phyloP scores from a whole-genome alignment of 2,329 filamentous ascomycete species.

The Torrubiella hemipterigena region DNA sequence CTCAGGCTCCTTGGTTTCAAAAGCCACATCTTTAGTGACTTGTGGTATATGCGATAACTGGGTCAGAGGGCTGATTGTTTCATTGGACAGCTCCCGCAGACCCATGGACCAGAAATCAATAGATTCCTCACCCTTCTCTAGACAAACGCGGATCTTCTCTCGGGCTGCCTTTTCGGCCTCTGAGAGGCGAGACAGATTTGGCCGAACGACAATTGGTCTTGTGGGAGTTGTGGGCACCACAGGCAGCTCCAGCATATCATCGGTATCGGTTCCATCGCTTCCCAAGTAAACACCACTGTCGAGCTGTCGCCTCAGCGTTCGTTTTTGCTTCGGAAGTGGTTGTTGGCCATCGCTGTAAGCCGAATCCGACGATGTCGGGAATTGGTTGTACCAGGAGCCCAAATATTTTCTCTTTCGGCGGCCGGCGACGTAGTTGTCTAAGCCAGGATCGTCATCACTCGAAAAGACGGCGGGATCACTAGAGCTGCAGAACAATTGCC shows the following conservation, averaged over 20 bases:
- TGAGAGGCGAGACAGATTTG: too few relatives aligned
- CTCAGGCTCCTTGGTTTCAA: conserved; percentile 44
- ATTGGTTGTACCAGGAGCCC: conserved; percentile 57
- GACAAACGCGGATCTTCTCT: conserved; percentile 34
- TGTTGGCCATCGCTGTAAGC: conserved; percentile 26
- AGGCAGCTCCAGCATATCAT: conserved; percentile 22
- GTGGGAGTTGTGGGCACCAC: conserved; percentile 19
- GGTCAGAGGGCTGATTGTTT: conserved; percentile 43
- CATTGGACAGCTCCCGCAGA: conserved; percentile 41
- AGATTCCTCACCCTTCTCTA: conserved; percentile 46
- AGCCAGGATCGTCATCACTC: conserved; percentile 56
- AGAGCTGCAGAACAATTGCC: conserved; percentile 32
- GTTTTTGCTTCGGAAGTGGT: conserved; percentile 30
- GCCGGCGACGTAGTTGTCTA: conserved; percentile 50
- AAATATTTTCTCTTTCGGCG: conserved; percentile 50
- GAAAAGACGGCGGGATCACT: conserved; percentile 63
- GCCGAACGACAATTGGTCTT: conserved; percentile 13
- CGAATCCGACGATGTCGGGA: conserved; percentile 37
- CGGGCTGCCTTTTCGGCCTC: conserved; percentile 31
- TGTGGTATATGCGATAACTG: conserved; percentile 41
- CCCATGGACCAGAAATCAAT: conserved; percentile 50
- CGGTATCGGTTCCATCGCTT: conserved; percentile 41
- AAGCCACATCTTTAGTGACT: conserved; percentile 44
- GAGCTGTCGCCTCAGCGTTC: conserved; percentile 43
- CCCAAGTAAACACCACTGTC: conserved; percentile 62